Evolutionary conservation across 2,329 filamentous ascomycete genomes (phyloP).

Genomic region (Apiospora phragmitis): DNA sequence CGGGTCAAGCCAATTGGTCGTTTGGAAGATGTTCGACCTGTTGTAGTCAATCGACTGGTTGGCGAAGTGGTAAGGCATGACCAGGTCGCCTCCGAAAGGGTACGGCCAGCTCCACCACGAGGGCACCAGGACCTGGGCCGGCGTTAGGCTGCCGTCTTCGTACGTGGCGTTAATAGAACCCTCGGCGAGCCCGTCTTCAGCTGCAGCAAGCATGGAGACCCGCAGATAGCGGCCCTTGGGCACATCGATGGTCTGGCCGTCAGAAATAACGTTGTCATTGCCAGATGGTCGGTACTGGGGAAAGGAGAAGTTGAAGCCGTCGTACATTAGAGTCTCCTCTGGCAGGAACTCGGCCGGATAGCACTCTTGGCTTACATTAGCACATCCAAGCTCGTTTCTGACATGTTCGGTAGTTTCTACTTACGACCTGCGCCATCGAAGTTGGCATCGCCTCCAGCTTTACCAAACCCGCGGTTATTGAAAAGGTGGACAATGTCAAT

Average conservation of each 20-base stretch:
- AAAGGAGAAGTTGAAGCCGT: slow-evolving; percentile 20
- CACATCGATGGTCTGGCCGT: slow-evolving; percentile 19
- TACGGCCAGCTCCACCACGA: slow-evolving; percentile 22
- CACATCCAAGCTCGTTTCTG: background rate
- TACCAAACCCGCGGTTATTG: slow-evolving; percentile 20
- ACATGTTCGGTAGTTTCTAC: background rate
- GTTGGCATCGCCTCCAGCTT: slow-evolving; percentile 19
- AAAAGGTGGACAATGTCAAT: slow-evolving; percentile 17
- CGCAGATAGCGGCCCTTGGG: slow-evolving; percentile 17
- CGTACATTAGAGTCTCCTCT: slow-evolving; percentile 17
- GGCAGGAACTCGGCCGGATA: slow-evolving; percentile 22
- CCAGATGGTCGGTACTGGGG: slow-evolving; percentile 15
- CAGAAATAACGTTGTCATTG: slow-evolving; percentile 21
- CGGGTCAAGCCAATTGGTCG: slow-evolving; percentile 19
- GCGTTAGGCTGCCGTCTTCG: slow-evolving; percentile 14
- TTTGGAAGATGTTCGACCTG: slow-evolving; percentile 21
- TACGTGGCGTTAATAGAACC: slow-evolving; percentile 21
- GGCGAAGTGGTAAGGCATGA: slow-evolving; percentile 21
- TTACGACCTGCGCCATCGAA: slow-evolving; percentile 19
- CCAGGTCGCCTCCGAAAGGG: slow-evolving; percentile 20
- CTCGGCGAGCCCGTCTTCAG: slow-evolving; percentile 18
- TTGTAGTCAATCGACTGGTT: slow-evolving; percentile 20
- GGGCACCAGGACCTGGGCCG: slow-evolving; percentile 16
- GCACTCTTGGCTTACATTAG: background rate
- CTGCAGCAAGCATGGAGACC: slow-evolving; percentile 21